Evolutionary conservation across 1,284 basidiomycete genomes (phyloP), one percentile per base, ranked within the genome.

Genomic region (Fomes fomentarius): DNA sequence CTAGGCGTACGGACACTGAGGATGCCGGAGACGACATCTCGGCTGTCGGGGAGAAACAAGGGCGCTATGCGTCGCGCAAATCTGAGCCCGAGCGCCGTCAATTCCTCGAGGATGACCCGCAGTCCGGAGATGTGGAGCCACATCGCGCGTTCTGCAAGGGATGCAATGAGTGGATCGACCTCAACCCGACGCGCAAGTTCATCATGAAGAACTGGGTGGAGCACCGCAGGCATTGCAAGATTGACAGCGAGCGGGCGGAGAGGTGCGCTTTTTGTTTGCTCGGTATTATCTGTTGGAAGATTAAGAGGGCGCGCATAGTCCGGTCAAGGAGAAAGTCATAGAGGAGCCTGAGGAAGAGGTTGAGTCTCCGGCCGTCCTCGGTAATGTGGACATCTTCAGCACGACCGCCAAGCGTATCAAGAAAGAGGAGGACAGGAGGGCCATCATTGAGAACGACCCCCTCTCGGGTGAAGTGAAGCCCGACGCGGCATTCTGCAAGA

Each of bases 51-150:
- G 58, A 54, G 45, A 61, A 48, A 79, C 3, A 73, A 72, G 9
- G 68, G 38, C 37, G 61, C 68, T 46, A 75, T 78, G 31, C 25
- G 3, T 34, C 45, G 35, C 78, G 82, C 26, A 81, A 83, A 53
- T 80, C 74, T 17, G 84, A 85, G 69, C 69, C 72, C 3, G 82
- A 86, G 60, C 80, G 85, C 38, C 76, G 82, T 39, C 76, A 83
- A 63, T 84, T 82, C 66, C 82, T 84, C 66, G 77, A 78, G 53
- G 80, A 82, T 54, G 80, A 87, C 58, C 72, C 81, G 9, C 75
- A 81, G 46, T 84, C 83, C 53, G 75, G 76, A 28, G 74, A 74
- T 17, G 66, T 85, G 30, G 83, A 84, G 50, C 75, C 80, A 0
- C 77, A 80, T 65, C 74, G 76, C 12, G 82, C 77, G 25, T 75